Evolutionary conservation across 2,329 filamentous ascomycete species (phyloP), one percentile per base, ranked within the genome.

Genomic region (Penicillium sp.): DNA sequence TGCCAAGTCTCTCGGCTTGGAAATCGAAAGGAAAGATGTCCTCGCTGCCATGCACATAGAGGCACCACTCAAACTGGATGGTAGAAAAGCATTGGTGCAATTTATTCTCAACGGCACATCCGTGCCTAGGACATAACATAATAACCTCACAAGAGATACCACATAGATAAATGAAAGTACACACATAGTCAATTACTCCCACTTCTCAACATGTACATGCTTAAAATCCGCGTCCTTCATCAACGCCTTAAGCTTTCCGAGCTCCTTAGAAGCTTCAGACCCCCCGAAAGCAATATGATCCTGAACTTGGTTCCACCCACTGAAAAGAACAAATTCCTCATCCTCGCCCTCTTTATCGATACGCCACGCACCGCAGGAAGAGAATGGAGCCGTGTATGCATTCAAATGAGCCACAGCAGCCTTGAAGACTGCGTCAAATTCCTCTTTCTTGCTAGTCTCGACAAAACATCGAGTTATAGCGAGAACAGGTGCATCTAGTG

Each of bases 21-120:
- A 72, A 1, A 70, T 79, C 5, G 57, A 72, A 43, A 65, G 76
- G 25, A 73, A 71, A 50, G 68, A 75, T 31, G 74, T 84, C 0
- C 53, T 66, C 0, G 78, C 78, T 3, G 81, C 82, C 4, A 68
- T 83, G 66, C 82, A 84, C 65, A 81, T 74, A 5, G 79, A 84
- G 53, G 77, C 77, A 1, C 75, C 77, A n/a, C 65, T 71, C 4
- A 77, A 79, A 53, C 59, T 63, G 17, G 70, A 77, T 45, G 81
- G 81, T 0, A 73, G 75, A 57, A 69, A 70, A 25, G 73, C 73
- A 8, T 65, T 82, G 42, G 70, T 69, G 6, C 33, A 62, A 1
- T 72, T 73, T n/a, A 61, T 70, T 21, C 25, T 61, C 1, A 41
- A 48, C 4, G 49, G 49, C 13, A 31, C 19, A 35, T 21, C 50